These are phyloP conservation scores for Globisporangium abappressorium DNA, from an alignment of 352 stramenopile genomes.

Conservation along the genomic window DNA sequence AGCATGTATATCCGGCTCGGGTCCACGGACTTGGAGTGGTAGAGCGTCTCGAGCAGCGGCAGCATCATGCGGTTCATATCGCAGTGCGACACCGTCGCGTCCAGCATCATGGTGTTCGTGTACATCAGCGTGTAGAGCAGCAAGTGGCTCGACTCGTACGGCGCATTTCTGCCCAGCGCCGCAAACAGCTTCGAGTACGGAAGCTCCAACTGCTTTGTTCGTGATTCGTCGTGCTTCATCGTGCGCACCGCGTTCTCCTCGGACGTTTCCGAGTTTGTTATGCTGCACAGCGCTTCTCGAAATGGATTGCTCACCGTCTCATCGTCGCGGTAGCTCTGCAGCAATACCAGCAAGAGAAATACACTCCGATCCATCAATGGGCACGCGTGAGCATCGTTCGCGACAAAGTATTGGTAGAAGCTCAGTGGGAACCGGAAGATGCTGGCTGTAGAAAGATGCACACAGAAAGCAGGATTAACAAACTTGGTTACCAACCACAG, in stretches of 20 bases:
- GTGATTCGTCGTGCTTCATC: constrained; percentile 28
- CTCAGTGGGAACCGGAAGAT: constrained; percentile 63
- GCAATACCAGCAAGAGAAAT: constrained; percentile 60
- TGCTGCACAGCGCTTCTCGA: constrained; percentile 41
- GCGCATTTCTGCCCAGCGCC: constrained; percentile 44
- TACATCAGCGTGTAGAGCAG: constrained; percentile 77
- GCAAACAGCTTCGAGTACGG: constrained; percentile 53
- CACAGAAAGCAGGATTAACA: not conserved
- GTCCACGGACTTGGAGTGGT: constrained; percentile 57
- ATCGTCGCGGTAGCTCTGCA: constrained; percentile 67
- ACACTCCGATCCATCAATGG: constrained; percentile 66
- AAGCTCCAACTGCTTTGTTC: constrained; percentile 30
- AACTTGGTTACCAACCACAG: not conserved
- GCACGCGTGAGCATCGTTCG: constrained; percentile 42
- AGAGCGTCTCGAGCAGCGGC: constrained; percentile 71
- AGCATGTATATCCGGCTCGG: constrained; percentile 71
- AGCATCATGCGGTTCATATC: constrained; percentile 54
- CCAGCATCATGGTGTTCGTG: constrained; percentile 54
- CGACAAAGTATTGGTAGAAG: constrained; percentile 71
- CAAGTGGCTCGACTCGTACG: constrained; percentile 65
- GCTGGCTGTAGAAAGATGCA: constrained; percentile 26
- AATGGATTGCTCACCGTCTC: constrained; percentile 55
- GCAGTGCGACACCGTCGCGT: constrained; percentile 36
- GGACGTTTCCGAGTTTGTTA: constrained; percentile 32
- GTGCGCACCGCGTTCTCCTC: constrained; percentile 10